A percentile compares a stretch with the other conserved stretches of the same genome.
phyloP scores from a whole-genome alignment of 2,329 filamentous ascomycete species.

The Alternaria viburni region DNA sequence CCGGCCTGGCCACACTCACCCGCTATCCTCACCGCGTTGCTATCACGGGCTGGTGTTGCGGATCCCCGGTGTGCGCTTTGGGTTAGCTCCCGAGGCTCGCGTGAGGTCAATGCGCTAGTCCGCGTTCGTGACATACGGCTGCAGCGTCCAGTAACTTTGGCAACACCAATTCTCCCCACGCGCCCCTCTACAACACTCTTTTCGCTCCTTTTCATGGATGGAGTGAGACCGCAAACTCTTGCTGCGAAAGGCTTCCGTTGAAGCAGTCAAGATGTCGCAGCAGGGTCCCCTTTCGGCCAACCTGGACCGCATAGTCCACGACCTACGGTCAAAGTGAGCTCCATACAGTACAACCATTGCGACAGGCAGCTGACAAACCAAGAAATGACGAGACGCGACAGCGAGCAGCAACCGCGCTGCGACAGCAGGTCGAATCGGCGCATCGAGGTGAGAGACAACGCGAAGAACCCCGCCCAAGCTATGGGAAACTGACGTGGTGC shows the following conservation, averaged over 20 bases:
- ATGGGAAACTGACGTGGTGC: conserved; percentile 25
- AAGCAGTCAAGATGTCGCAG: conserved; percentile 48
- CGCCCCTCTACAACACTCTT: conserved; percentile 10
- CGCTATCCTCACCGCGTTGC: conserved; percentile 4
- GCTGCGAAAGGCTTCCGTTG: conserved; percentile 43
- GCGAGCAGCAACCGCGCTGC: conserved; percentile 52
- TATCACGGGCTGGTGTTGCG: background rate
- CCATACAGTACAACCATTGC: background rate
- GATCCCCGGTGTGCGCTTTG: conserved; percentile 13
- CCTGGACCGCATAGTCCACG: conserved; percentile 62
- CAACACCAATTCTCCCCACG: conserved; percentile 19
- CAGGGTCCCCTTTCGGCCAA: conserved; percentile 38
- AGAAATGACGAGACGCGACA: conserved; percentile 55
- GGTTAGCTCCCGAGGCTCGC: conserved; percentile 14
- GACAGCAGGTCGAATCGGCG: conserved; percentile 52
- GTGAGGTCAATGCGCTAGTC: conserved; percentile 25
- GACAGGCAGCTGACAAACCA: conserved; percentile 19
- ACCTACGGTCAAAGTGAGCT: conserved; percentile 63
- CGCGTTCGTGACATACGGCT: conserved; percentile 24
- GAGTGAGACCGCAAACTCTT: conserved; percentile 21
- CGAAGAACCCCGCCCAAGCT: conserved; percentile 16
- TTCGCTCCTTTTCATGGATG: conserved; percentile 44
- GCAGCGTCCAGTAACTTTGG: conserved; percentile 21
- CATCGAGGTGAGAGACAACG: conserved; percentile 51
- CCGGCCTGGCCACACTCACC: background rate